Conservation (phyloP, 768 basidiomycete species). For the Trametes meyenii region DNA sequence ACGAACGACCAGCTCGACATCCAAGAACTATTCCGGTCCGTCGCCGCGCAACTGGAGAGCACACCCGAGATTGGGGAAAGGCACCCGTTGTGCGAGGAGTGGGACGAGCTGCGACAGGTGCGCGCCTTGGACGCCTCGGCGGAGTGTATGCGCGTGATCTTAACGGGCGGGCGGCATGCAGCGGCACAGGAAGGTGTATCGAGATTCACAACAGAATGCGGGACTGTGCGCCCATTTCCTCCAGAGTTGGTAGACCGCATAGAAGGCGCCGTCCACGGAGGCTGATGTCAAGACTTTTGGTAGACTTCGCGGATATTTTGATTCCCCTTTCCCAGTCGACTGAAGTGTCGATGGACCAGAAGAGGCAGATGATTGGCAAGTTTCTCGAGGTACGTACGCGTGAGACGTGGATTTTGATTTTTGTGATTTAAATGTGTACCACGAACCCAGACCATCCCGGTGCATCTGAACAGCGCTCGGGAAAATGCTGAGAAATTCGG, state of each 20-base stretch:
- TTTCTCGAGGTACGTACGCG: conserved; percentile 29
- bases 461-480: conserved; percentile 30
- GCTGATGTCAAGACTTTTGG: not conserved
- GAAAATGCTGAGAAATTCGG: conserved; percentile 26
- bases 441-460: conserved; percentile 27
- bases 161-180: not conserved
- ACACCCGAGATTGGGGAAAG: conserved; percentile 31
- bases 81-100: conserved; percentile 28
- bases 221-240: conserved; percentile 31
- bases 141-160: not conserved
- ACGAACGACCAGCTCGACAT: conserved; percentile 33
- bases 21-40: conserved; percentile 31
- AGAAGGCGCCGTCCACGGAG: not conserved
- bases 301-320: conserved; percentile 32
- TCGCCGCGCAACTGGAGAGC: conserved; percentile 30
- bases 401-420: not conserved
- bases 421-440: not conserved
- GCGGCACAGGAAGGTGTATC: conserved; percentile 31
- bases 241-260: conserved; percentile 25
- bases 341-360: conserved; percentile 24
- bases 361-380: conserved; percentile 33
- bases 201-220: conserved; percentile 33
- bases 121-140: not conserved
- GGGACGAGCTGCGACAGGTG: conserved; percentile 32
- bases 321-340: conserved; percentile 29